Evolutionary conservation across 2,329 filamentous ascomycete species (phyloP), one percentile per base, ranked within the genome.

Genomic region (Talaromyces sp.): DNA sequence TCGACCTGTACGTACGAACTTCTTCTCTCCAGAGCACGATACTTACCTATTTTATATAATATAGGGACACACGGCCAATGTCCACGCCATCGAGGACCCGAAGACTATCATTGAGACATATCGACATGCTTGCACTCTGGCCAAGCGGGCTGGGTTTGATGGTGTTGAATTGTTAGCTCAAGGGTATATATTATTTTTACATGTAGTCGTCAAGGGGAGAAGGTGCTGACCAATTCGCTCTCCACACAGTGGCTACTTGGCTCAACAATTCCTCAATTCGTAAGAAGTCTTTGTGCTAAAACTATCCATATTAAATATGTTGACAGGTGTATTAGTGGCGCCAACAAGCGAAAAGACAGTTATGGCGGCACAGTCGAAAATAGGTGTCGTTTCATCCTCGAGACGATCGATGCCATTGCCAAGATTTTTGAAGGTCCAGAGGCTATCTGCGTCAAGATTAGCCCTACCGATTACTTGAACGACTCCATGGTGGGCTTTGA

Each of bases 321-420:
- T 47, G 6, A 47, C 42, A 47, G 6, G n/a, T 40, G n/a, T 12
- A 27, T 23, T 10, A 57, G 55, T 16, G 40, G 55, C 27, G 36
- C 55, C 55, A 75, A 76, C 57, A 56, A 33, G 23, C 69, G 73
- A 54, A 69, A 65, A 1, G 72, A 74, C 56, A 56, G 53, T 16
- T 76, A 75, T 62, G 73, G 73, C 40, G 71, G 73, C 59, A 67
- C 66, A 14, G 65, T 68, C 4, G 67, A 71, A 51, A 72, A 72
- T 52, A 67, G 73, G 12, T 70, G 68, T 62, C 65, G 67, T 16
- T 75, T 75, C 64, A 59, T 68, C 3, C 68, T 76, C 12, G 69
- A 75, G 55, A 67, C 73, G 2, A 59, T 74, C 34, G 67, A 70
- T 9, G 70, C 69, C 0, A 67, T 75, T 1, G 66, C 68, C 8